Evolutionary conservation across 345 rosid species (phyloP).

Genomic region (Populus ilicifolia): DNA sequence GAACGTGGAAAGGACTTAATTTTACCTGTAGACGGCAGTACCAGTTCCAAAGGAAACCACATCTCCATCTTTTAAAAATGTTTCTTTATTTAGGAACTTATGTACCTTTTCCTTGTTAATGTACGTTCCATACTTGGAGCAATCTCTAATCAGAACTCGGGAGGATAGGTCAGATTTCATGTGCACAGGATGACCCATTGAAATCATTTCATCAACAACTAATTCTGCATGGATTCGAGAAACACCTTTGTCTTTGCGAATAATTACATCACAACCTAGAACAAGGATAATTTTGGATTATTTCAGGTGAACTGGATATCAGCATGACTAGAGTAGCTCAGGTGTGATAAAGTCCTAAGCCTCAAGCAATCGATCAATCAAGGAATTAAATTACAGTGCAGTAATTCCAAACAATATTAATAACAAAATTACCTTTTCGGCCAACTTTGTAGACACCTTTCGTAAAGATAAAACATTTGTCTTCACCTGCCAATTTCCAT

Average conservation of each 20-base stretch:
- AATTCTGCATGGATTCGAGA: conserved; percentile 86
- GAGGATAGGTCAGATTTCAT: conserved; percentile 26
- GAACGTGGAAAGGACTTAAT: neutral
- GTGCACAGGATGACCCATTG: conserved; percentile 16
- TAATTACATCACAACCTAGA: conserved; percentile 81
- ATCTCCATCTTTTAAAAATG: conserved; percentile 60
- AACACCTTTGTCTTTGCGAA: conserved; percentile 79
- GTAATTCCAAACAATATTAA: neutral
- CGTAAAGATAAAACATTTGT: conserved; percentile 55
- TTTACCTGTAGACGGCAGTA: conserved; percentile 72
- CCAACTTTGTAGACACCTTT: conserved; percentile 70
- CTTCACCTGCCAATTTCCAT: conserved; percentile 49
- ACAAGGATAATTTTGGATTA: neutral
- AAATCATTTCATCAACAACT: conserved; percentile 49
- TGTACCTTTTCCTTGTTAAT: conserved; percentile 60
- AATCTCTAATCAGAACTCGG: conserved; percentile 57
- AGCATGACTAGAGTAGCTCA: too few relatives aligned
- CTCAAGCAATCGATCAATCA: neutral
- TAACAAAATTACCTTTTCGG: conserved; percentile 40
- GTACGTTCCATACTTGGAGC: conserved; percentile 88
- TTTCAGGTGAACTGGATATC: too few relatives aligned
- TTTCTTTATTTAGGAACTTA: conserved; percentile 59
- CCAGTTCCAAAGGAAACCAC: conserved; percentile 79
- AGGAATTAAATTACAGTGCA: neutral
- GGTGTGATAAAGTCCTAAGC: too few relatives aligned